phyloP scores from a whole-genome alignment of 768 basidiomycete species.

The Tricholoma matsutake region DNA sequence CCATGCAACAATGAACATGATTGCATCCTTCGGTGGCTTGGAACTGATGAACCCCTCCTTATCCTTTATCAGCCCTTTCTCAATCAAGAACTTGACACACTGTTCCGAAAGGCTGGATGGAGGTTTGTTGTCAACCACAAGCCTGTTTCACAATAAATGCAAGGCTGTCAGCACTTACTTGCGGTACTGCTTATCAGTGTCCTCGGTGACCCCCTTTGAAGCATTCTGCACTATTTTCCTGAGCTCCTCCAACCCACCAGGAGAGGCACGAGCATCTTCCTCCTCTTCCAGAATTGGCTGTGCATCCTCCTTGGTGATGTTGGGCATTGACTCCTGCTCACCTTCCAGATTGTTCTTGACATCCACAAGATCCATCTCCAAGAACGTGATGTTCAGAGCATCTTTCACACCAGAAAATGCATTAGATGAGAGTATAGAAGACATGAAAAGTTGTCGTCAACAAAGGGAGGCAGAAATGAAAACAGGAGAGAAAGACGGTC shows the following conservation, averaged over 20 bases:
- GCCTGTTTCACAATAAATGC: background rate
- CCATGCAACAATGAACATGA: conserved; percentile 14
- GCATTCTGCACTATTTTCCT: background rate
- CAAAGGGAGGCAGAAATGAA: background rate
- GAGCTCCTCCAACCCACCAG: background rate
- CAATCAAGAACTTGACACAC: background rate
- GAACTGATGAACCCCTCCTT: conserved; percentile 3
- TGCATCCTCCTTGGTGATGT: background rate
- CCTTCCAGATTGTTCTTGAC: conserved; percentile 2
- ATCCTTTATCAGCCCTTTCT: background rate
- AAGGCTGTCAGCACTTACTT: background rate
- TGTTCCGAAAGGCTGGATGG: background rate
- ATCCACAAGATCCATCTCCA: background rate
- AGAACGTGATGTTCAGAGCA: background rate
- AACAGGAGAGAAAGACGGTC: background rate
- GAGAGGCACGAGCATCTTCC: background rate
- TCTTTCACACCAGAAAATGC: background rate
- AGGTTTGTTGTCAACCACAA: background rate
- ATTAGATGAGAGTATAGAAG: background rate
- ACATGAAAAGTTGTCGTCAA: background rate
- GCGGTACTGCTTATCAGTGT: background rate
- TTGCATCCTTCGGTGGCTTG: conserved; percentile 6
- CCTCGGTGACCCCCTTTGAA: background rate
- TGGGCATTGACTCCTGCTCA: background rate
- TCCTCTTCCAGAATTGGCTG: background rate